These are phyloP conservation scores for Cucumis cinereus DNA, from an alignment of 306 rosid species.

Conservation along the genomic window DNA sequence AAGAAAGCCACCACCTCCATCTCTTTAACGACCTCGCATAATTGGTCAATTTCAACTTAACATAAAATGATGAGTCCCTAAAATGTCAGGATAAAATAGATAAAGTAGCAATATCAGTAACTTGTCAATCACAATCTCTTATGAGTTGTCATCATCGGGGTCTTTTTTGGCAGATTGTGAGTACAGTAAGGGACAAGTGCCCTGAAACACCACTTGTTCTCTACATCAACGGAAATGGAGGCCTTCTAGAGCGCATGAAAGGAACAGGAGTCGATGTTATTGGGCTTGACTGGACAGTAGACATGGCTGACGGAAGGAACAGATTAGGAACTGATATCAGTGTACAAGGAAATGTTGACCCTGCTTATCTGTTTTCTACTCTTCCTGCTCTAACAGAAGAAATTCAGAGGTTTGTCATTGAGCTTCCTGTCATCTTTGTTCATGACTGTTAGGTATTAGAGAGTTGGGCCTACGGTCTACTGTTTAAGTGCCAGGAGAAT, in stretches of 20 bases:
- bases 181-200: slow-evolving; percentile 48
- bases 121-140: background rate
- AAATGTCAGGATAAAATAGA: background rate
- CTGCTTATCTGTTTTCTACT: slow-evolving; percentile 80
- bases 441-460: background rate
- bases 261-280: slow-evolving; percentile 83
- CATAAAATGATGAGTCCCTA: background rate
- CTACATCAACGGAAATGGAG: slow-evolving; percentile 93
- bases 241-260: slow-evolving; percentile 89
- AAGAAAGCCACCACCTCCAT: background rate
- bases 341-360: slow-evolving; percentile 95
- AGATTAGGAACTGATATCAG: slow-evolving; percentile 67
- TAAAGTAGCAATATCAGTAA: slow-evolving; percentile 1
- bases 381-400: slow-evolving; percentile 70
- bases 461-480: background rate
- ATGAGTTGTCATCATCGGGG: background rate
- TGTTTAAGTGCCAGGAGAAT: background rate
- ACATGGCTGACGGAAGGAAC: slow-evolving; percentile 89
- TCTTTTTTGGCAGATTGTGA: slow-evolving; percentile 56
- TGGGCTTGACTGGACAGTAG: slow-evolving; percentile 96
- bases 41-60: background rate
- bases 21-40: background rate
- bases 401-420: slow-evolving; percentile 65
- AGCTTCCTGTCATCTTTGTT: background rate
- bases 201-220: slow-evolving; percentile 79